Evolutionary conservation across 768 basidiomycete genomes (phyloP).

Genomic region (Boletus reticuloceps): DNA sequence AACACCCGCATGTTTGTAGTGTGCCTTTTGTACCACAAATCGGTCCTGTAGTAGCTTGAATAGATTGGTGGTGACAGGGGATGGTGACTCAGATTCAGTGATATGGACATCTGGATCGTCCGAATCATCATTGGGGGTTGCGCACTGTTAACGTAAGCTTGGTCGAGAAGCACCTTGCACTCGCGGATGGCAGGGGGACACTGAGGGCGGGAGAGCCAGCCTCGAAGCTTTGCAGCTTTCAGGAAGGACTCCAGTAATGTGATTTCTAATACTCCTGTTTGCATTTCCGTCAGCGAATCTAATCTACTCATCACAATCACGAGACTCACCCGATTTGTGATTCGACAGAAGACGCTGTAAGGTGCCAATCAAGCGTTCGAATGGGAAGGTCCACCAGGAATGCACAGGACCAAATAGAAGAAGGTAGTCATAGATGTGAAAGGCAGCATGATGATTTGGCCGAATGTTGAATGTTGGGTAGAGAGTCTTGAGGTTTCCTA

Average conservation of each 20-base stretch:
- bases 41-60: too few species aligned
- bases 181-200: background rate
- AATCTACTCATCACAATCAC: too few species aligned
- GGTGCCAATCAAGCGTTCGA: constrained; percentile 21
- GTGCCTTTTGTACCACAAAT: too few species aligned
- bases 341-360: constrained; percentile 23
- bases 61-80: too few species aligned
- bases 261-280: background rate
- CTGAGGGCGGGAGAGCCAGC: background rate
- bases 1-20: too few species aligned
- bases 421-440: constrained; percentile 34
- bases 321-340: constrained; percentile 12
- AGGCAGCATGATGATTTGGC: constrained; percentile 32
- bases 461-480: constrained; percentile 11
- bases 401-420: constrained; percentile 37
- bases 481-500: constrained; percentile 15
- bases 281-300: background rate
- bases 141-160: too few species aligned
- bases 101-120: too few species aligned
- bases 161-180: background rate
- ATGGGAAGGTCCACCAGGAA: constrained; percentile 29
- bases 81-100: too few species aligned
- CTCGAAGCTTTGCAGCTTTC: background rate
- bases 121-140: too few species aligned
- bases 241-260: background rate